phyloP scores from a whole-genome alignment of 768 basidiomycete species.

The Mrakia blollopis region DNA sequence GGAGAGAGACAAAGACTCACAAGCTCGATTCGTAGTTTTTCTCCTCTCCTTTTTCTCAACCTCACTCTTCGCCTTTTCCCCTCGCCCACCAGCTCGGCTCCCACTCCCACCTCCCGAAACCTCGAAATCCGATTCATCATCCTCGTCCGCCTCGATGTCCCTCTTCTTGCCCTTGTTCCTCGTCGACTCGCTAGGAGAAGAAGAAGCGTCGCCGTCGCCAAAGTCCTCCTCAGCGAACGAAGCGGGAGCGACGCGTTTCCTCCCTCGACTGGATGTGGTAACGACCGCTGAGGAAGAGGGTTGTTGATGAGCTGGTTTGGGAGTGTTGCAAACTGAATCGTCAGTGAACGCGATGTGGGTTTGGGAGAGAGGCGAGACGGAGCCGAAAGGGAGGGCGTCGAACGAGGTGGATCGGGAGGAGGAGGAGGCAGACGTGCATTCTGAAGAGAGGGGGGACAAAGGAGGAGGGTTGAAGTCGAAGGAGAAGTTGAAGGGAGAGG shows the following conservation, averaged over 20 bases:
- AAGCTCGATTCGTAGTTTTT: conserved; percentile 9
- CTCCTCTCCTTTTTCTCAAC: conserved; percentile 11
- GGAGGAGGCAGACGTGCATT: not conserved
- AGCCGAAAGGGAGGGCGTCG: not conserved
- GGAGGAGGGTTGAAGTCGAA: not conserved
- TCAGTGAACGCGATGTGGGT: not conserved
- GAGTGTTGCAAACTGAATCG: not conserved
- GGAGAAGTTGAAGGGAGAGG: not conserved
- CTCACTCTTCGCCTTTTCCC: not conserved
- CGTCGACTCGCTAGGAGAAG: not conserved
- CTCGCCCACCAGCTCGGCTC: not conserved
- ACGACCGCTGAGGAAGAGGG: not conserved
- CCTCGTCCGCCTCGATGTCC: not conserved
- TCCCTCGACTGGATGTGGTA: not conserved
- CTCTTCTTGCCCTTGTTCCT: not conserved
- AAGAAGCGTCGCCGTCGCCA: not conserved
- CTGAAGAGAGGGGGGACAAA: not conserved
- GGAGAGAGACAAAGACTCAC: not conserved
- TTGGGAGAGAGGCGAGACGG: not conserved
- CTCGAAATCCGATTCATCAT: not conserved
- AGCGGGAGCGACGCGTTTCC: not conserved
- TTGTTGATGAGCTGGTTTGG: not conserved
- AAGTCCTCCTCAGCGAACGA: not conserved
- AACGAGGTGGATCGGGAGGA: not conserved
- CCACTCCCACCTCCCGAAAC: not conserved